phyloP scores from a whole-genome alignment of 2,329 filamentous ascomycete species.

The Tolypocladium amazonense region DNA sequence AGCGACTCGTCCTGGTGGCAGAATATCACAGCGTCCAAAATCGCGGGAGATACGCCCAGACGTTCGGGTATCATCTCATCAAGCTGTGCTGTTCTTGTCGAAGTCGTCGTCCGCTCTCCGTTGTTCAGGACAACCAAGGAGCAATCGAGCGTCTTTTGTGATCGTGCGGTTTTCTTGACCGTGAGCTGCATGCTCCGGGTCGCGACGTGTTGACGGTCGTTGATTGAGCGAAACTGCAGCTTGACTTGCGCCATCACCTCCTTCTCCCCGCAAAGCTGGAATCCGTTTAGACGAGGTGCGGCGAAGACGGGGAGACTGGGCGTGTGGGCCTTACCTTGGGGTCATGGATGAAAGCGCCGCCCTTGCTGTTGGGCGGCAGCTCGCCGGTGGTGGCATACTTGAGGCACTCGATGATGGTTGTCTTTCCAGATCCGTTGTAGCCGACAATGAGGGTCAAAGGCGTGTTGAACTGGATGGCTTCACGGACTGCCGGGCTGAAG shows the following conservation, averaged over 20 bases:
- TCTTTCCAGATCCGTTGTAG: conserved; percentile 96
- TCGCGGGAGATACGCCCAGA: conserved; percentile 79
- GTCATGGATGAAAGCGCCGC: conserved; percentile 92
- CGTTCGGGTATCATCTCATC: conserved; percentile 76
- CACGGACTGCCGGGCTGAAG: conserved; percentile 64
- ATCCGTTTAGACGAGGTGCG: conserved; percentile 2
- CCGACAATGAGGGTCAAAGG: conserved; percentile 95
- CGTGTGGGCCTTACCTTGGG: conserved; percentile 52
- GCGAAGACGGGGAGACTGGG: not conserved
- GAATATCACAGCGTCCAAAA: conserved; percentile 93
- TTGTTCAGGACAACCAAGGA: conserved; percentile 65
- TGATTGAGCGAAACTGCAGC: conserved; percentile 71
- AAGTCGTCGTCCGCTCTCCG: conserved; percentile 70
- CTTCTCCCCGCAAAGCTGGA: conserved; percentile 66
- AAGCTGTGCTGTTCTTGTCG: conserved; percentile 70
- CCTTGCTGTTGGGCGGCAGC: conserved; percentile 80
- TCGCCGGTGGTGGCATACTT: conserved; percentile 97
- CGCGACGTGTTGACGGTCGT: conserved; percentile 69
- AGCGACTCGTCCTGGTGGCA: conserved; percentile 97
- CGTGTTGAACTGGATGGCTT: conserved; percentile 79
- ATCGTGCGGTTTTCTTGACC: conserved; percentile 67
- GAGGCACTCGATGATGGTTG: conserved; percentile 96
- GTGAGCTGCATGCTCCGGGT: conserved; percentile 78
- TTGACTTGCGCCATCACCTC: conserved; percentile 89
- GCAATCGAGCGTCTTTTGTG: conserved; percentile 77